phyloP scores from a whole-genome alignment of 1,284 basidiomycete species.

The Irpex lacteus region DNA sequence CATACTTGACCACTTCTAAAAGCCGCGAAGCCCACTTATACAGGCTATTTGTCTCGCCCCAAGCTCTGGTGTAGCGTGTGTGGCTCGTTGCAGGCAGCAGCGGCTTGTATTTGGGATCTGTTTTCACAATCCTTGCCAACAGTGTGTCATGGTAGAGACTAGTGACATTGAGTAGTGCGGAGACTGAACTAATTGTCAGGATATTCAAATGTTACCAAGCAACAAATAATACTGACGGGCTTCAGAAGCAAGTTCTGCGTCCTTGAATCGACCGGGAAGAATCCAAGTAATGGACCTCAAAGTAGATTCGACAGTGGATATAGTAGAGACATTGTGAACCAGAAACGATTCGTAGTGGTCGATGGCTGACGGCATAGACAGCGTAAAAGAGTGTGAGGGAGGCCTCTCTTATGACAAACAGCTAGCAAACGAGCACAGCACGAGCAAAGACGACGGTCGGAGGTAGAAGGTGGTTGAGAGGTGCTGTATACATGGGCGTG shows the following conservation, averaged over 20 bases:
- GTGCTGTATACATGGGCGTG: neutral
- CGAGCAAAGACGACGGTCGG: neutral
- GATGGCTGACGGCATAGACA: slow-evolving; percentile 42
- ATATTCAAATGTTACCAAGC: slow-evolving; percentile 9
- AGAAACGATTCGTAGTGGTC: slow-evolving; percentile 81
- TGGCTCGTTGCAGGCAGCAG: slow-evolving; percentile 68
- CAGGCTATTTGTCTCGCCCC: slow-evolving; percentile 60
- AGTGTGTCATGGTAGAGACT: slow-evolving; percentile 89
- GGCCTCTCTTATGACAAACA: slow-evolving; percentile 1
- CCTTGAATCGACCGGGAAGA: slow-evolving; percentile 93
- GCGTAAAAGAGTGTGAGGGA: slow-evolving; percentile 17
- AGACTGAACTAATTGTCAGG: slow-evolving; percentile 44
- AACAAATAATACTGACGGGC: slow-evolving; percentile 61
- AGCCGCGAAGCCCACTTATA: slow-evolving; percentile 78
- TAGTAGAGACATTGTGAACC: slow-evolving; percentile 79
- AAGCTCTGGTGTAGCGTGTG: slow-evolving; percentile 80
- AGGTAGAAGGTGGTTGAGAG: neutral
- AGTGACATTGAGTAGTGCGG: slow-evolving; percentile 68
- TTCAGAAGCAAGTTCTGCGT: slow-evolving; percentile 92
- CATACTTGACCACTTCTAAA: slow-evolving; percentile 74
- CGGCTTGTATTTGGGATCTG: slow-evolving; percentile 63
- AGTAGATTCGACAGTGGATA: slow-evolving; percentile 85
- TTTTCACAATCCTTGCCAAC: slow-evolving; percentile 62
- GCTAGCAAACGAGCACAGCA: neutral
- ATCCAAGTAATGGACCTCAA: slow-evolving; percentile 92